Conservation (phyloP, 306 rosid species). For the Leucaena leucocephala region DNA sequence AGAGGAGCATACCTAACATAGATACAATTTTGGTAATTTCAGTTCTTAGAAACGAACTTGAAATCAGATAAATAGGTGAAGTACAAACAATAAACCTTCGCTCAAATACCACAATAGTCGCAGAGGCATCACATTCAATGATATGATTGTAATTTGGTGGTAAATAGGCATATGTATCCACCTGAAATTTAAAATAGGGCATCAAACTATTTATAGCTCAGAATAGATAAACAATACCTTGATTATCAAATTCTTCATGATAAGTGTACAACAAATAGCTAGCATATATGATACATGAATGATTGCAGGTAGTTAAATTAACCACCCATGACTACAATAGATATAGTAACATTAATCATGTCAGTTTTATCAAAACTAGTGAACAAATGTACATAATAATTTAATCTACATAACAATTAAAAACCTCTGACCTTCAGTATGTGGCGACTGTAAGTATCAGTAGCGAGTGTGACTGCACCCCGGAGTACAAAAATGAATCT, state of each 20-base stretch:
- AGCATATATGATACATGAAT: neutral
- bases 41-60: constrained; percentile 29
- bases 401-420: constrained; percentile 23
- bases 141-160: constrained; percentile 80
- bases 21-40: constrained; percentile 31
- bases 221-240: neutral
- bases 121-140: constrained; percentile 58
- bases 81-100: constrained; percentile 66
- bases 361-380: constrained; percentile 12
- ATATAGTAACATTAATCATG: neutral
- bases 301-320: neutral
- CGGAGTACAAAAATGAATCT: constrained; percentile 90
- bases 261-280: neutral
- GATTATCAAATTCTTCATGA: constrained; percentile 19
- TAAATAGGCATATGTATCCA: constrained; percentile 82
- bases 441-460: constrained; percentile 45
- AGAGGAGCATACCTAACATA: constrained; percentile 53
- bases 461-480: constrained; percentile 63
- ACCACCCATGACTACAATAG: constrained; percentile 13
- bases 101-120: constrained; percentile 77
- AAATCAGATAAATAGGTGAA: constrained; percentile 23
- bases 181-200: constrained; percentile 54
- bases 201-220: constrained; percentile 25
- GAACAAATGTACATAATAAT: constrained; percentile 27
- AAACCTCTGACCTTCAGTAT: constrained; percentile 56